These are phyloP conservation scores for Naganishia randhawae DNA, from an alignment of 768 basidiomycete genomes.

Conservation along the genomic window DNA sequence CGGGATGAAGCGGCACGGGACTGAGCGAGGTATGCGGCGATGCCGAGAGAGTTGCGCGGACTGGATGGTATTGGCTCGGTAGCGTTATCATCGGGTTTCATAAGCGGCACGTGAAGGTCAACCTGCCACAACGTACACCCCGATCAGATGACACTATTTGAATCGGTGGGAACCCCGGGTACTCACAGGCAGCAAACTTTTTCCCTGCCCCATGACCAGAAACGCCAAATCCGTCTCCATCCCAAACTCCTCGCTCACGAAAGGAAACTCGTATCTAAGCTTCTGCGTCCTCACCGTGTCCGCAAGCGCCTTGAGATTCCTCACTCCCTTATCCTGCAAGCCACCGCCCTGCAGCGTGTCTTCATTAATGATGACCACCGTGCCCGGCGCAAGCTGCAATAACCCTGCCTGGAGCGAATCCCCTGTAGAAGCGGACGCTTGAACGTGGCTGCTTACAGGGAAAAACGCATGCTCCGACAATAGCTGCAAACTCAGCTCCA, in stretches of 20 bases:
- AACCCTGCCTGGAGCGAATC: constrained; percentile 39
- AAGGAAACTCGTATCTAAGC: constrained; percentile 48
- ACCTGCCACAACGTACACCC: constrained; percentile 12
- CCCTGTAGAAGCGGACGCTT: constrained; percentile 29
- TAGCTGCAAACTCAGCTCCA: constrained; percentile 37
- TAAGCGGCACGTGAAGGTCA: constrained; percentile 30
- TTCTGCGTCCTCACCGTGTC: constrained; percentile 39
- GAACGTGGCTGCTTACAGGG: constrained; percentile 25
- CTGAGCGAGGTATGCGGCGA: constrained; percentile 28
- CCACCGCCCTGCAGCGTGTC: constrained; percentile 44
- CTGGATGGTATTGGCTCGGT: constrained; percentile 27
- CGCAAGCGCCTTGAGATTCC: constrained; percentile 41
- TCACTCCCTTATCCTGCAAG: constrained; percentile 43
- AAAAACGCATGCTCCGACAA: constrained; percentile 38
- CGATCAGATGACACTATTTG: not conserved
- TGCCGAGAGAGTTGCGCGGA: constrained; percentile 21
- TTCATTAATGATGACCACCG: constrained; percentile 42
- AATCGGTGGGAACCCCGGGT: not conserved
- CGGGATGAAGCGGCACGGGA: constrained; percentile 6
- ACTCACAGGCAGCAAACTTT: constrained; percentile 46
- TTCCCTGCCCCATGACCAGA: constrained; percentile 42
- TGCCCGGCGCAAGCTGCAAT: constrained; percentile 42
- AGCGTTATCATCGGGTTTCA: not conserved
- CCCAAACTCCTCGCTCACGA: constrained; percentile 42
- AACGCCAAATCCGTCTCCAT: constrained; percentile 43